Base-by-base conservation (phyloP, 441 rosid genomes). In the Populus hybrid region DNA sequence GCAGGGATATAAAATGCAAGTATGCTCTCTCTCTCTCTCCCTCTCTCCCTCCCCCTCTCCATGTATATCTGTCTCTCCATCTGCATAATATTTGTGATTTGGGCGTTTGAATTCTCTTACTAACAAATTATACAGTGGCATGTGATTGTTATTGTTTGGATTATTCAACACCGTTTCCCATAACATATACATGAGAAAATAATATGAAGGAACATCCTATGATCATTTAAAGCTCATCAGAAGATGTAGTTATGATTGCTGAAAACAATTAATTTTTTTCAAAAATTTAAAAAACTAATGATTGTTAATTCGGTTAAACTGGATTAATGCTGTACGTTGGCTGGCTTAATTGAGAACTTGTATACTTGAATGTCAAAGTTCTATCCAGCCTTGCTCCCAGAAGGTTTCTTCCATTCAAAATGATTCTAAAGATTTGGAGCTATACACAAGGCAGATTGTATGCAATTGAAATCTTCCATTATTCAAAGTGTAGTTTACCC, bases 1-100 rank as follows among this genome's bases (percentile, higher is more conserved):
- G 76, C 63, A 40, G 35, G n/a, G 38, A 1, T 3, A 24, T 77
- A 29, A 59, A 40, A 42, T 77, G 80, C 76, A 77, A 29, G 76
- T 72, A 20, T 5, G 23, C 9, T 42, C 23, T 31, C 67, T 26
- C 23, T 76, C 24, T 24, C 11, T 50, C 10, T 1, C 9, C 21
- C 14, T 50, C 10, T 1, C 9, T n/a, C 14, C 1, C 12, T 21
- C 66, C 9, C 24, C 8, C 9, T 7, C 24, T 18, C 5, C 4
- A 63, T 63, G 21, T 63, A 4, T 63, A n/a, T 63, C 9, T 63
- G 66, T 53, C n/a, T 6, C 9, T 18, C 26, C 24, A 63, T 63
- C 28, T 65, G 2, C 69, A 11, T 11, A 65, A 26, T 64, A 26
- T 26, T 14, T 64, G 68, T n/a, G 29, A 11, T 64, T 12, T 45